phyloP scores from a whole-genome alignment of 306 rosid genomes.

The Geum urbanum region DNA sequence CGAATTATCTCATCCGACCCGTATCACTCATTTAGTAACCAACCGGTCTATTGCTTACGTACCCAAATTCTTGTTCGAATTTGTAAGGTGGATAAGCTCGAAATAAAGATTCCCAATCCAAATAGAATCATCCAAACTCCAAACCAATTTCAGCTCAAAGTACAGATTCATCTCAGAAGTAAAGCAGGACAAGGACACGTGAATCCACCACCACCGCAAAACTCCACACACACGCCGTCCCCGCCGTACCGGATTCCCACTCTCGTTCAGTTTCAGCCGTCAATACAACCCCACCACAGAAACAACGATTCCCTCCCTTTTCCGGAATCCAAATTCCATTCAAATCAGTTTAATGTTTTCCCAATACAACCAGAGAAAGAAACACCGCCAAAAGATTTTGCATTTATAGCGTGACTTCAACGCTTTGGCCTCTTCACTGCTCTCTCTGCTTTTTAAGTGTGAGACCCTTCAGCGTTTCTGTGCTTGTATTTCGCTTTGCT shows the following conservation, averaged over 20 bases:
- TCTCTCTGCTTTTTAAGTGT: not conserved
- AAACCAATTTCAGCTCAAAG: not conserved
- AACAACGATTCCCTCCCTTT: constrained; percentile 6
- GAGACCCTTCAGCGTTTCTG: not conserved
- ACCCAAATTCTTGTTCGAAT: not conserved
- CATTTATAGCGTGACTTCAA: not conserved
- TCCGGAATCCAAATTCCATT: constrained; percentile 30
- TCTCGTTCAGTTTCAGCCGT: constrained; percentile 19
- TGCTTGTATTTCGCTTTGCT: not conserved
- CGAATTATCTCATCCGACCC: too few species aligned
- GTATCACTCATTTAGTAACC: too few species aligned
- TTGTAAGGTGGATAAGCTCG: not conserved
- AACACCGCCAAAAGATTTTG: not conserved
- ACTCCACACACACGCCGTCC: not conserved
- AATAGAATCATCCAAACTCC: constrained; percentile 2
- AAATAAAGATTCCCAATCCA: constrained; percentile 7
- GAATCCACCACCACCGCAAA: constrained; percentile 9
- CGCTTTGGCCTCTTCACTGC: not conserved
- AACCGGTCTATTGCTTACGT: too few species aligned
- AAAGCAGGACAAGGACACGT: not conserved
- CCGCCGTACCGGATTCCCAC: constrained; percentile 14
- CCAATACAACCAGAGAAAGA: not conserved
- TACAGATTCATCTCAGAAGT: not conserved
- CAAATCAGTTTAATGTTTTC: constrained; percentile 13
- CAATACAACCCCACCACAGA: not conserved